Percentiles rank a stretch among this genome's conserved stretches.
Conservation (phyloP, 2,329 filamentous ascomycete species). For the Verticillium longisporum region DNA sequence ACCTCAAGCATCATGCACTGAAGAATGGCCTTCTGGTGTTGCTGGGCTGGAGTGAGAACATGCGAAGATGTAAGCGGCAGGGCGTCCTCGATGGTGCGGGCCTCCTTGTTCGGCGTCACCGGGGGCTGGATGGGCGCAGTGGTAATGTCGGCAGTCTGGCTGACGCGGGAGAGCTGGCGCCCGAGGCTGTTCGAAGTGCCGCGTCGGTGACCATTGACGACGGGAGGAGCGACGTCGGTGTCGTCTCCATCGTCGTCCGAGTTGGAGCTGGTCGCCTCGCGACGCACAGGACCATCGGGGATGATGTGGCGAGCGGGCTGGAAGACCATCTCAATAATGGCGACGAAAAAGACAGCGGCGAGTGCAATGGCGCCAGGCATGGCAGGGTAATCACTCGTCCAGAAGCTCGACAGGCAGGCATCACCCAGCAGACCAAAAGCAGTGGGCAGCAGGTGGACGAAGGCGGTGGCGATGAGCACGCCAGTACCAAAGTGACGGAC, state of each 20-base stretch:
- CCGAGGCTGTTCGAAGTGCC: conserved; percentile 4
- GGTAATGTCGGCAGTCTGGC: not conserved
- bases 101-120: conserved; percentile 1
- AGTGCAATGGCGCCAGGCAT: conserved; percentile 78
- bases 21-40: conserved; percentile 58
- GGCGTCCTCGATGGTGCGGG: conserved; percentile 1
- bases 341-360: conserved; percentile 70
- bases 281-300: not conserved
- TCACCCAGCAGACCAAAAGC: conserved; percentile 57
- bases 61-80: not conserved
- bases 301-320: conserved; percentile 29
- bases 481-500: conserved; percentile 70
- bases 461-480: conserved; percentile 68
- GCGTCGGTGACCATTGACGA: not conserved
- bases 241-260: conserved; percentile 23
- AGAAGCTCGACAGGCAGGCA: conserved; percentile 65
- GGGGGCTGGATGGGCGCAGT: not conserved
- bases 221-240: not conserved
- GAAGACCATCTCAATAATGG: conserved; percentile 70
- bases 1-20: conserved; percentile 75
- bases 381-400: conserved; percentile 67
- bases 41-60: conserved; percentile 41
- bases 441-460: conserved; percentile 66
- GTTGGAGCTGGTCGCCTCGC: not conserved
- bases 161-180: conserved; percentile 6